A percentile compares a stretch with the other conserved stretches of the same genome.
Evolutionary conservation across 768 basidiomycete species (phyloP).

Genomic region (Russula lepida): DNA sequence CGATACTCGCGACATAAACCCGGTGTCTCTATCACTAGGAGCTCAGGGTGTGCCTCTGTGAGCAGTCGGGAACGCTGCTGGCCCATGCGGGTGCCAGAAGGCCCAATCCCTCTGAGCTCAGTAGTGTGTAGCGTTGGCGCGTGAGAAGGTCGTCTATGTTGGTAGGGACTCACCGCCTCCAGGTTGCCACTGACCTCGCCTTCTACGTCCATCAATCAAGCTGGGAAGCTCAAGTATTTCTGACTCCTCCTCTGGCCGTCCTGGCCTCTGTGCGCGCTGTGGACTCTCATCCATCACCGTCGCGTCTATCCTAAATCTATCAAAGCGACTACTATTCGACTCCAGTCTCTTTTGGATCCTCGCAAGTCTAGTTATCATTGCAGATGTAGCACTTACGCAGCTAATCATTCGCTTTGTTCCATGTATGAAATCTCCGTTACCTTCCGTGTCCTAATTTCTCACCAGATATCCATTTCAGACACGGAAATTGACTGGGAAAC

Average conservation of each 20-base stretch:
- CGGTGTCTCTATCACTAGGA: slow-evolving; percentile 38
- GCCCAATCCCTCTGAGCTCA: slow-evolving; percentile 5
- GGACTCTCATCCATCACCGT: neutral
- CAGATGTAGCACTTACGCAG: slow-evolving; percentile 69
- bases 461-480: slow-evolving; percentile 43
- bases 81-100: slow-evolving; percentile 26
- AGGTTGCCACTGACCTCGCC: neutral
- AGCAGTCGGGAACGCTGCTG: slow-evolving; percentile 30
- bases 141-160: neutral
- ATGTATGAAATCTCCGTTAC: slow-evolving; percentile 46
- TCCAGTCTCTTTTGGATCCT: slow-evolving; percentile 58
- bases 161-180: no score
- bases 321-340: slow-evolving; percentile 40
- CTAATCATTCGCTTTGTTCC: slow-evolving; percentile 75
- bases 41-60: slow-evolving; percentile 40
- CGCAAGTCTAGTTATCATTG: slow-evolving; percentile 54
- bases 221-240: slow-evolving; percentile 1
- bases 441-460: slow-evolving; percentile 7
- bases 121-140: neutral
- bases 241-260: neutral
- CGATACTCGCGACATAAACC: slow-evolving; percentile 49
- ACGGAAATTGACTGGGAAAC: slow-evolving; percentile 99
- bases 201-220: slow-evolving; percentile 1
- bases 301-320: neutral
- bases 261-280: neutral